Evolutionary conservation across 2,329 filamentous ascomycete genomes (phyloP).

Genomic region (Zasmidium angulare): DNA sequence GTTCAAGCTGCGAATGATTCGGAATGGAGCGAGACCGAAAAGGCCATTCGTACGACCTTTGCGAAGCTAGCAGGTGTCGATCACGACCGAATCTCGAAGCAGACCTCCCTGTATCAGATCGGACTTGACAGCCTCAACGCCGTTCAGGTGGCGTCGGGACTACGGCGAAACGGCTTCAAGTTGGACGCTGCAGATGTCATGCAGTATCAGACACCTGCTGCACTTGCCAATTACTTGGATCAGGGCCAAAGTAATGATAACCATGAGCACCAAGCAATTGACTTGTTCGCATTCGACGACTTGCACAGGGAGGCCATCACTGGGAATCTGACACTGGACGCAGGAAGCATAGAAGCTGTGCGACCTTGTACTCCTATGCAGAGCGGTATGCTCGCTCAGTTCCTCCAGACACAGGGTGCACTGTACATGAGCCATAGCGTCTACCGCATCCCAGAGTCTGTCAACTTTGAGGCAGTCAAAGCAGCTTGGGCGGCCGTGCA

Average conservation of each 20-base stretch:
- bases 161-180: slow-evolving; percentile 60
- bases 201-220: slow-evolving; percentile 43
- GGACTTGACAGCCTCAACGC: slow-evolving; percentile 90
- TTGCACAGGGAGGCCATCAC: slow-evolving; percentile 40
- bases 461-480: slow-evolving; percentile 46
- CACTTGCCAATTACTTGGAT: slow-evolving; percentile 20
- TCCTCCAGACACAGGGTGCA: slow-evolving; percentile 62
- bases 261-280: slow-evolving; percentile 32
- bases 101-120: slow-evolving; percentile 79
- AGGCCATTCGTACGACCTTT: slow-evolving; percentile 56
- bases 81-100: slow-evolving; percentile 51
- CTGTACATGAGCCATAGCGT: slow-evolving; percentile 75
- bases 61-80: slow-evolving; percentile 58
- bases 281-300: slow-evolving; percentile 55
- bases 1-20: slow-evolving; percentile 1
- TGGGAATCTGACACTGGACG: slow-evolving; percentile 31
- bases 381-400: slow-evolving; percentile 75
- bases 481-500: slow-evolving; percentile 61
- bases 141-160: slow-evolving; percentile 67
- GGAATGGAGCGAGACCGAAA: slow-evolving; percentile 55
- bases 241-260: neutral
- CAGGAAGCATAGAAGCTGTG: slow-evolving; percentile 54
- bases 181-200: slow-evolving; percentile 74
- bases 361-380: slow-evolving; percentile 80
- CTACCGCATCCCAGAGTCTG: slow-evolving; percentile 48